Conservation (phyloP, 2,329 filamentous ascomycete genomes). For the Macrophomina pseudophaseolina region DNA sequence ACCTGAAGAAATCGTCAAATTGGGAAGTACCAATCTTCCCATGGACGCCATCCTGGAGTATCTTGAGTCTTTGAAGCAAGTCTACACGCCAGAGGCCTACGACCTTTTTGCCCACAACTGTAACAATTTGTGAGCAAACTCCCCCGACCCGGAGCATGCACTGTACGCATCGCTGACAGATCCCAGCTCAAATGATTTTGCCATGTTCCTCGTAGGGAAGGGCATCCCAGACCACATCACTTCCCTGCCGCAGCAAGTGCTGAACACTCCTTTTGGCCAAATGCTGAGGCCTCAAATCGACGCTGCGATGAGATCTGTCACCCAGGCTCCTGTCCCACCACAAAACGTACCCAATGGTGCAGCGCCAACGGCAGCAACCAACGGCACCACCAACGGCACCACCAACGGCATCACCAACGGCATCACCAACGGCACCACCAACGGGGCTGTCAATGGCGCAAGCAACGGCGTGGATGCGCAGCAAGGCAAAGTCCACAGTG, state of each 20-base stretch:
- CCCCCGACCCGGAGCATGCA: neutral
- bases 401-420: slow-evolving; percentile 31
- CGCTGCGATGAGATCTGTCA: slow-evolving; percentile 65
- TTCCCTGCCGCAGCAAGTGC: slow-evolving; percentile 81
- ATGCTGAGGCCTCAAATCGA: slow-evolving; percentile 83
- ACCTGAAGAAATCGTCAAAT: slow-evolving; percentile 74
- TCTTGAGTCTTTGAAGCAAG: slow-evolving; percentile 77
- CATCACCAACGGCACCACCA: slow-evolving; percentile 12
- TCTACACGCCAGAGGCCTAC: slow-evolving; percentile 88
- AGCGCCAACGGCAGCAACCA: slow-evolving; percentile 26
- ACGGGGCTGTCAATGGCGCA: slow-evolving; percentile 11
- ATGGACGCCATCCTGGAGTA: slow-evolving; percentile 86
- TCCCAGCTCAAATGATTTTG: slow-evolving; percentile 74
- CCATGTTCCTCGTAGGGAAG: slow-evolving; percentile 85
- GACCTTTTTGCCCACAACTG: slow-evolving; percentile 92
- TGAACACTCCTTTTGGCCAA: slow-evolving; percentile 84
- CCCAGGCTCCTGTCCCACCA: slow-evolving; percentile 60
- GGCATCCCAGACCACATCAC: slow-evolving; percentile 88
- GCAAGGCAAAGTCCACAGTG: slow-evolving; percentile 64
- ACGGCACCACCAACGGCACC: slow-evolving; percentile 30
- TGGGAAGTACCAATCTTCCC: slow-evolving; percentile 80
- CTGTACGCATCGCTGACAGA: neutral
- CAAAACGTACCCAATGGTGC: slow-evolving; percentile 33
- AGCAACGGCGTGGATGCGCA: neutral
- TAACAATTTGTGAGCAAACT: slow-evolving; percentile 74